A percentile compares a stretch with the other conserved stretches of the same genome.
phyloP scores from a whole-genome alignment of 2,329 filamentous ascomycete species.

The Claviceps pusilla region DNA sequence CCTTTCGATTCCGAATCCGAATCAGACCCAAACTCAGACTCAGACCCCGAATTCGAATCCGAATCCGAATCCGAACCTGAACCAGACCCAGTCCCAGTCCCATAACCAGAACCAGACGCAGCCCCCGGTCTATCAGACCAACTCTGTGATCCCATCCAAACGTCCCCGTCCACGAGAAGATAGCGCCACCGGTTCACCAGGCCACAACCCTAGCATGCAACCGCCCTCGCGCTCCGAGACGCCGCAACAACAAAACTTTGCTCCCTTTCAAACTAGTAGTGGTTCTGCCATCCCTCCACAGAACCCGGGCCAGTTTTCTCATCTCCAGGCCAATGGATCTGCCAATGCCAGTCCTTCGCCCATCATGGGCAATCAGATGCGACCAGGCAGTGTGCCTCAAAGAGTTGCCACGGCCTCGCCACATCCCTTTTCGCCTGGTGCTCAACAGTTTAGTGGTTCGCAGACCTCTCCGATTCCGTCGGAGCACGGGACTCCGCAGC shows the following conservation, averaged over 20 bases:
- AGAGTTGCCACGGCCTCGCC: slow-evolving; percentile 84
- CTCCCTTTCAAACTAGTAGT: slow-evolving; percentile 53
- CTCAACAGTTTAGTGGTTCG: slow-evolving; percentile 48
- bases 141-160: slow-evolving; percentile 79
- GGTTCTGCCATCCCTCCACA: slow-evolving; percentile 46
- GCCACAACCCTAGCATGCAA: slow-evolving; percentile 57
- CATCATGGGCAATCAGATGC: slow-evolving; percentile 71
- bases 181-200: slow-evolving; percentile 67
- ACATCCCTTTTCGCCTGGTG: slow-evolving; percentile 70
- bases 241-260: slow-evolving; percentile 61
- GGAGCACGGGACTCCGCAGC: slow-evolving; percentile 64
- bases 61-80: slow-evolving; percentile 3
- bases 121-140: slow-evolving; percentile 60
- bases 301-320: slow-evolving; percentile 57
- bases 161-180: slow-evolving; percentile 70
- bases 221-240: slow-evolving; percentile 84
- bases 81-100: slow-evolving; percentile 12
- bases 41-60: not conserved
- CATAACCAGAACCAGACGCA: slow-evolving; percentile 6
- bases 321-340: slow-evolving; percentile 67
- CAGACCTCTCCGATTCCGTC: slow-evolving; percentile 65
- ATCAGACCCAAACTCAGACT: no score
- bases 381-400: slow-evolving; percentile 55
- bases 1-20: not conserved
- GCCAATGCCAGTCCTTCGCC: slow-evolving; percentile 82